Evolutionary conservation across 2,329 filamentous ascomycete species (phyloP).

Genomic region (Fusarium sulawesiense): DNA sequence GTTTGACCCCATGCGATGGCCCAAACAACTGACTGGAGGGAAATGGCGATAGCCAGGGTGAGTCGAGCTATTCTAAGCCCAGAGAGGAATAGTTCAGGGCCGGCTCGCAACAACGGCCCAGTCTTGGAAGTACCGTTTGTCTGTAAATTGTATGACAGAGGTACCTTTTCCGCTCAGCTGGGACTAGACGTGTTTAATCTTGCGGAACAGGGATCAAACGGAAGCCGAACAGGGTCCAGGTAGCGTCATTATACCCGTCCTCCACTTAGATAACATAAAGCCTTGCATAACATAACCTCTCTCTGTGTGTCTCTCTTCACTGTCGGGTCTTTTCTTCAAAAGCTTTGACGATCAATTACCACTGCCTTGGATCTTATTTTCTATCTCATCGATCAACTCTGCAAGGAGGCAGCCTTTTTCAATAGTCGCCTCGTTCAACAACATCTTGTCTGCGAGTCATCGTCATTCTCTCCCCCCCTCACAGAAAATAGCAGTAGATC

Average conservation of each 20-base stretch:
- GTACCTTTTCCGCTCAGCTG: conserved; percentile 31
- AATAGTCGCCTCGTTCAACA: not conserved
- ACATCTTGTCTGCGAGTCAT: conserved; percentile 20
- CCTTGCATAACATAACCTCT: conserved; percentile 4
- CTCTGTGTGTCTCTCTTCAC: not conserved
- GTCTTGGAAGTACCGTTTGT: conserved; percentile 25
- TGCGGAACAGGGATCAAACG: conserved; percentile 45
- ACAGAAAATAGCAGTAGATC: conserved; percentile 31
- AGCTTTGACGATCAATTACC: conserved; percentile 5
- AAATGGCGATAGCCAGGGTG: conserved; percentile 44
- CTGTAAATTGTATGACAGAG: not conserved
- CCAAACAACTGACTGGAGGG: conserved; percentile 38
- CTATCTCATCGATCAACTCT: not conserved
- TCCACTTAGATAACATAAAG: conserved; percentile 29
- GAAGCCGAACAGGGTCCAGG: conserved; percentile 35
- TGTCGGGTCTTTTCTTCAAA: conserved; percentile 1
- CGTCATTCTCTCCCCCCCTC: conserved; percentile 25
- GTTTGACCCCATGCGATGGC: conserved; percentile 42
- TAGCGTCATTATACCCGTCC: conserved; percentile 30
- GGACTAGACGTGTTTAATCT: conserved; percentile 45
- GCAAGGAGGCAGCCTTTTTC: conserved; percentile 16
- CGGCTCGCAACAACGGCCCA: conserved; percentile 24
- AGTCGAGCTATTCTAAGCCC: conserved; percentile 14
- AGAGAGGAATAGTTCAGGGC: conserved; percentile 29
- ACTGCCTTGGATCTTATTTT: not conserved